Evolutionary conservation across 371 early-diverging fungal genomes (phyloP).

Genomic region (Apophysomyces variabilis): DNA sequence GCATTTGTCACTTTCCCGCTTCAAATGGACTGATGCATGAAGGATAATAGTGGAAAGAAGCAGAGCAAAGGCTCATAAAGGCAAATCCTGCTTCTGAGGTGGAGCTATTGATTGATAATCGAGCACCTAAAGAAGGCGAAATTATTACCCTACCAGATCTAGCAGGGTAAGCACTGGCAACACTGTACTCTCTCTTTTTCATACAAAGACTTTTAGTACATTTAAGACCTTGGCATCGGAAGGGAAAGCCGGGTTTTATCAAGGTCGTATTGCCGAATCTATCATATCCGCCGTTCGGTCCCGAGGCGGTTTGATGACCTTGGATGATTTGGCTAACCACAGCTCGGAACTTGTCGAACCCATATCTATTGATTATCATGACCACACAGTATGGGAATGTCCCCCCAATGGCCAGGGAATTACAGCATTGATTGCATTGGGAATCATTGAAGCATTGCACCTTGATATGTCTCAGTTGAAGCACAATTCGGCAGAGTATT

Average conservation of each 20-base stretch:
- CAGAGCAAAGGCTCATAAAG: conserved; percentile 43
- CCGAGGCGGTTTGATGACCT: conserved; percentile 76
- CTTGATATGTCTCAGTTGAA: conserved; percentile 47
- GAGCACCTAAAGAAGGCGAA: conserved; percentile 70
- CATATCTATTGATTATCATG: conserved; percentile 69
- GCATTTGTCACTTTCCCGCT: background rate
- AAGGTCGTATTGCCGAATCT: conserved; percentile 75
- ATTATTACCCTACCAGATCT: conserved; percentile 64
- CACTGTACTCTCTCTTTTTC: background rate
- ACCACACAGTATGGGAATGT: conserved; percentile 71
- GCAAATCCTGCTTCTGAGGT: conserved; percentile 48
- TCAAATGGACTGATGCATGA: background rate
- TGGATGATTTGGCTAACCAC: conserved; percentile 76
- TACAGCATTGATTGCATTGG: conserved; percentile 73
- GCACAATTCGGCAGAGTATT: conserved; percentile 65
- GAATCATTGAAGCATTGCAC: conserved; percentile 64
- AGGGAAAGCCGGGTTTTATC: conserved; percentile 81
- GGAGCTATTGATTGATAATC: conserved; percentile 65
- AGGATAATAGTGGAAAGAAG: conserved; percentile 57
- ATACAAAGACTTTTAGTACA: conserved; percentile 42
- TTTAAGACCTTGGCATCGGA: conserved; percentile 63
- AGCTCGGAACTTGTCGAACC: conserved; percentile 62
- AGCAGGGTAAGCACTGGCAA: conserved; percentile 53
- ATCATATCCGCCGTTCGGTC: conserved; percentile 68
- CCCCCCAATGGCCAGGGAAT: conserved; percentile 85